These are phyloP conservation scores for Hyaloscypha bicolor DNA, from an alignment of 495 filamentous ascomycete species.

Conservation along the genomic window DNA sequence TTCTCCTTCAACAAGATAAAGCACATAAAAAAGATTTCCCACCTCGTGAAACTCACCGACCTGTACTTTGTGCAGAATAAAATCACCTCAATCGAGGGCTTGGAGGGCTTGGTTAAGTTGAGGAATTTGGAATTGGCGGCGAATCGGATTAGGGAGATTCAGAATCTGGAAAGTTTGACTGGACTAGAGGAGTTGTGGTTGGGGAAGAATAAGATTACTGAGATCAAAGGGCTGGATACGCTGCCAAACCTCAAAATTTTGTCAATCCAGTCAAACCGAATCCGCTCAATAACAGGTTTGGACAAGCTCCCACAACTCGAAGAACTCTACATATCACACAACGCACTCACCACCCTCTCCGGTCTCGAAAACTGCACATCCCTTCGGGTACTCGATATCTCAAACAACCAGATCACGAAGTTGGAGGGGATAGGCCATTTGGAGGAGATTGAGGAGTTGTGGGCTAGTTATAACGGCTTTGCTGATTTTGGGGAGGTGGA, in stretches of 20 bases:
- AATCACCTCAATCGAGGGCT: conserved; percentile 81
- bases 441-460: conserved; percentile 80
- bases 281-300: conserved; percentile 78
- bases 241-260: conserved; percentile 84
- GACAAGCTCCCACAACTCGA: conserved; percentile 75
- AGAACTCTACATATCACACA: conserved; percentile 98
- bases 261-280: conserved; percentile 96
- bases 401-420: conserved; percentile 80
- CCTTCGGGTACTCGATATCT: conserved; percentile 84
- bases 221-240: conserved; percentile 70
- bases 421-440: conserved; percentile 72
- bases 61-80: conserved; percentile 96
- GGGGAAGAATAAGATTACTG: conserved; percentile 95
- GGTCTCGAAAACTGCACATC: conserved; percentile 71
- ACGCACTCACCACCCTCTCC: conserved; percentile 76
- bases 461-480: conserved; percentile 90
- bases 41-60: conserved; percentile 78
- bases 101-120: conserved; percentile 73
- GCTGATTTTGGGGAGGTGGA: conserved; percentile 82
- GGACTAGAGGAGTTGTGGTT: conserved; percentile 89
- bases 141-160: conserved; percentile 87
- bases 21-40: conserved; percentile 88
- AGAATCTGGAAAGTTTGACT: conserved; percentile 78
- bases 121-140: conserved; percentile 87
- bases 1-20: conserved; percentile 99